Conservation (phyloP, 31 red algal genomes). For the Porphyra umbilicalis region DNA sequence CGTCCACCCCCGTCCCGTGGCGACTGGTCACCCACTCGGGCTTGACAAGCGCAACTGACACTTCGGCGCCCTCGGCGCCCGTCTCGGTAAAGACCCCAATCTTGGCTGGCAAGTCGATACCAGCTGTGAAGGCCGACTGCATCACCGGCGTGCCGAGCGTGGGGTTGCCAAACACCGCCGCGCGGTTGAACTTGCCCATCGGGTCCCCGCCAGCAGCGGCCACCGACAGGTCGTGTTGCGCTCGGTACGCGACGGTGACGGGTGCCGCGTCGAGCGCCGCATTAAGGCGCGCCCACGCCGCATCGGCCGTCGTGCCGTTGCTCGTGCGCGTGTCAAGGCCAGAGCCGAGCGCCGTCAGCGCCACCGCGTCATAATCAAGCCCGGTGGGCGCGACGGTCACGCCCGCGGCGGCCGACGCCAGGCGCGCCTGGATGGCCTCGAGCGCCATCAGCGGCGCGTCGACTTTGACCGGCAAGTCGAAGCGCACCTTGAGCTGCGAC, state of each 20-base stretch:
- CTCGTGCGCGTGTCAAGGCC: not conserved
- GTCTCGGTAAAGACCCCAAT: not conserved
- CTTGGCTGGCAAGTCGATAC: not conserved
- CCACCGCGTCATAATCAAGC: not conserved
- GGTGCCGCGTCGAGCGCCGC: conserved; percentile 1
- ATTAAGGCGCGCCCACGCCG: not conserved
- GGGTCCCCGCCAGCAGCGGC: not conserved
- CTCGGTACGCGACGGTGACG: not conserved
- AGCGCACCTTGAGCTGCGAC: not conserved
- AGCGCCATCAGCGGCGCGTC: not conserved
- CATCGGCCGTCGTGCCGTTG: not conserved
- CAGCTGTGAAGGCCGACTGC: conserved; percentile 1
- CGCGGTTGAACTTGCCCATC: not conserved
- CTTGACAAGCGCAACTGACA: not conserved
- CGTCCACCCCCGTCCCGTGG: conserved; percentile 2
- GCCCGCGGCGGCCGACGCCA: not conserved
- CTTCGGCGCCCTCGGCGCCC: not conserved
- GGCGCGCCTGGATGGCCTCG: not conserved
- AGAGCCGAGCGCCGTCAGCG: not conserved
- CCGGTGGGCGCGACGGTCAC: not conserved
- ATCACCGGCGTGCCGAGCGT: not conserved
- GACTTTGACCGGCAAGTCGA: not conserved
- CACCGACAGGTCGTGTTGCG: conserved; percentile 2
- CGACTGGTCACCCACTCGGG: conserved; percentile 1
- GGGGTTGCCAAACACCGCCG: conserved; percentile 5